These are phyloP conservation scores for Penicillium chermesinum DNA, from an alignment of 495 filamentous ascomycete species.

Conservation along the genomic window DNA sequence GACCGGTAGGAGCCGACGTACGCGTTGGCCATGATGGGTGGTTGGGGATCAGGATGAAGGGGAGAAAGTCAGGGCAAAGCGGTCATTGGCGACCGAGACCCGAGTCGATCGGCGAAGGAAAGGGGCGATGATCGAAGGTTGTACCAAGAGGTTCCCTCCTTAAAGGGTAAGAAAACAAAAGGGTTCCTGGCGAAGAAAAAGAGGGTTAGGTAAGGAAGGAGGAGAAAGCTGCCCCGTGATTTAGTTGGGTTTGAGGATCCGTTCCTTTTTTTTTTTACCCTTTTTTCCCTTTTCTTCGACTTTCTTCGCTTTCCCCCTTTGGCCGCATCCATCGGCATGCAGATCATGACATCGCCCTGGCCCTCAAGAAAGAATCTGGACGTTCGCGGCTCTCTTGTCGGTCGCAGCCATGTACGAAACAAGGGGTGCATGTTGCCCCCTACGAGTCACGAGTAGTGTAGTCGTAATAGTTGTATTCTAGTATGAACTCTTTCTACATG, in stretches of 20 bases:
- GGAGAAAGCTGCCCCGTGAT: background rate
- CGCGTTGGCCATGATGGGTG: constrained; percentile 26
- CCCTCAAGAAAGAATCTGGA: too few species aligned
- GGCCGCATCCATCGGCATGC: constrained; percentile 27
- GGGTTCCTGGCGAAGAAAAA: constrained; percentile 1
- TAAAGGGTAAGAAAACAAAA: background rate
- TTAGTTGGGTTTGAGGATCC: background rate
- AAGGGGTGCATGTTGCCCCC: too few species aligned
- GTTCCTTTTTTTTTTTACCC: background rate
- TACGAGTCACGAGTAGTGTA: too few species aligned
- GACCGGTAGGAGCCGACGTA: constrained; percentile 6
- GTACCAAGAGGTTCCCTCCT: background rate
- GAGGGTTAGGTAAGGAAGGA: background rate
- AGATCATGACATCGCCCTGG: constrained; percentile 27
- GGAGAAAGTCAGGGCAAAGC: background rate
- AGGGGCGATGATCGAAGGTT: background rate
- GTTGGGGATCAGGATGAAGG: constrained; percentile 1
- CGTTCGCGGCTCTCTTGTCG: too few species aligned
- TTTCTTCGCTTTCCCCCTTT: constrained; percentile 9
- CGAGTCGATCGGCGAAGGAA: background rate
- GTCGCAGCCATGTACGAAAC: too few species aligned
- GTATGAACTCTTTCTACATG: too few species aligned
- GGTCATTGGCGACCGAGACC: constrained; percentile 11
- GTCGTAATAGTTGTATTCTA: too few species aligned
- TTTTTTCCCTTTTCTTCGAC: background rate